Evolutionary conservation across 768 basidiomycete genomes (phyloP).

Genomic region (Termitomyces sp.): DNA sequence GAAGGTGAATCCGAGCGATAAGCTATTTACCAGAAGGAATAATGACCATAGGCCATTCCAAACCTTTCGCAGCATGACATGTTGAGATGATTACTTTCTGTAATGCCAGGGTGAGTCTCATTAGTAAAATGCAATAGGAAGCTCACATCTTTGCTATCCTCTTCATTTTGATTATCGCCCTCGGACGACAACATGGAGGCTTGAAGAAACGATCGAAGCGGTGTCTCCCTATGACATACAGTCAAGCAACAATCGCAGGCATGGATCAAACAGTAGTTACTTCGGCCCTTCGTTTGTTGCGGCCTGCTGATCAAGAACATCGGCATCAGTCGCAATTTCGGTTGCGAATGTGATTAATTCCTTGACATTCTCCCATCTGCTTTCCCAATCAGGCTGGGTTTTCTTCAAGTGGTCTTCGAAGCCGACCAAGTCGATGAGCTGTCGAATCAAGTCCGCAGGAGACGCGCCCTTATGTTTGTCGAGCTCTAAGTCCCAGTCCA

Average conservation of each 20-base stretch:
- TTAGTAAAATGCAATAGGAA: not conserved
- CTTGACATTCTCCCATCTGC: constrained; percentile 80
- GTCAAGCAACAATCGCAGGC: not conserved
- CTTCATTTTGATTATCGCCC: constrained; percentile 55
- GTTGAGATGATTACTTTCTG: constrained; percentile 40
- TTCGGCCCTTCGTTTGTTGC: not conserved
- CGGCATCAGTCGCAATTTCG: constrained; percentile 35
- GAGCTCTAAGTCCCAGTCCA: not conserved
- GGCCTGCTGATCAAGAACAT: constrained; percentile 10
- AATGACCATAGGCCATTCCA: constrained; percentile 91
- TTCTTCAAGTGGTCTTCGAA: constrained; percentile 68
- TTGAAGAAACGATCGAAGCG: constrained; percentile 70
- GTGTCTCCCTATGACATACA: constrained; percentile 36
- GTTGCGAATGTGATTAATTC: constrained; percentile 79
- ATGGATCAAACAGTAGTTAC: not conserved
- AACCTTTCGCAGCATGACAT: constrained; percentile 85
- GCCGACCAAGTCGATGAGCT: constrained; percentile 47
- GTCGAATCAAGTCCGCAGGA: constrained; percentile 59
- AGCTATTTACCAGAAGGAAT: constrained; percentile 52
- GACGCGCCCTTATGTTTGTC: constrained; percentile 38
- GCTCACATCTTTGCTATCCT: constrained; percentile 22
- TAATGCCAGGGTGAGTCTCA: not conserved
- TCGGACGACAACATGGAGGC: constrained; percentile 82
- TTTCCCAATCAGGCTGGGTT: constrained; percentile 69
- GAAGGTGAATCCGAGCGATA: not conserved